Evolutionary conservation across 2,329 filamentous ascomycete species (phyloP).

Genomic region (Samsoniella hepiali): DNA sequence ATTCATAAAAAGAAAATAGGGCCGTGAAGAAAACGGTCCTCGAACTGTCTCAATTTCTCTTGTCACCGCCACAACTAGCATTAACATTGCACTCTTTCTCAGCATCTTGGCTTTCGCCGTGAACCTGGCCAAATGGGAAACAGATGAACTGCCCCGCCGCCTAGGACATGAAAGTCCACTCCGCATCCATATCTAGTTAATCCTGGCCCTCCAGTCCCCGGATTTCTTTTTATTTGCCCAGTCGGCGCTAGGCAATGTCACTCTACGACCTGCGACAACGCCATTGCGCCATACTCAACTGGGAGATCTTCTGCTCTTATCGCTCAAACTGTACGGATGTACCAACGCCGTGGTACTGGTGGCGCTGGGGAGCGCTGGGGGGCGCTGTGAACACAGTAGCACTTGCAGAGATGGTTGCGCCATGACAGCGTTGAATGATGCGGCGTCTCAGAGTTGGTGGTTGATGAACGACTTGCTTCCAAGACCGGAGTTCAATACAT

Average conservation of each 20-base stretch:
- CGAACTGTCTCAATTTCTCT: conserved; percentile 5
- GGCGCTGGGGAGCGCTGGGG: too few species aligned
- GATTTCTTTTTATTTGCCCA: conserved; percentile 1
- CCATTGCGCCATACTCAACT: conserved; percentile 4
- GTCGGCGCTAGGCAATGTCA: not conserved
- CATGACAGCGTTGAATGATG: not conserved
- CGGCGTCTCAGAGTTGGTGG: too few species aligned
- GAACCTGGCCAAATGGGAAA: not conserved
- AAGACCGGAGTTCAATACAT: not conserved
- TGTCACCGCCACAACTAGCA: not conserved
- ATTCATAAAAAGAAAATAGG: not conserved
- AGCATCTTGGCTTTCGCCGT: not conserved
- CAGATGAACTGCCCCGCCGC: conserved; percentile 15
- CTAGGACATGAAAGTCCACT: conserved; percentile 8
- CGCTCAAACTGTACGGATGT: not conserved
- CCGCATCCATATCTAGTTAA: not conserved
- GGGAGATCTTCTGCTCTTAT: not conserved
- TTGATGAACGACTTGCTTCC: too few species aligned
- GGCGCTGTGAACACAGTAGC: not conserved
- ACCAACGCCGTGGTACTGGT: not conserved
- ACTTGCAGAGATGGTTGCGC: not conserved
- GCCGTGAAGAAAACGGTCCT: not conserved
- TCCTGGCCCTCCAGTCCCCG: conserved; percentile 12
- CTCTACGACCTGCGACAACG: not conserved
- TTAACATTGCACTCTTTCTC: not conserved